These are phyloP conservation scores for Jasminum sambac DNA, from an alignment of 257 asterid species.

Conservation along the genomic window DNA sequence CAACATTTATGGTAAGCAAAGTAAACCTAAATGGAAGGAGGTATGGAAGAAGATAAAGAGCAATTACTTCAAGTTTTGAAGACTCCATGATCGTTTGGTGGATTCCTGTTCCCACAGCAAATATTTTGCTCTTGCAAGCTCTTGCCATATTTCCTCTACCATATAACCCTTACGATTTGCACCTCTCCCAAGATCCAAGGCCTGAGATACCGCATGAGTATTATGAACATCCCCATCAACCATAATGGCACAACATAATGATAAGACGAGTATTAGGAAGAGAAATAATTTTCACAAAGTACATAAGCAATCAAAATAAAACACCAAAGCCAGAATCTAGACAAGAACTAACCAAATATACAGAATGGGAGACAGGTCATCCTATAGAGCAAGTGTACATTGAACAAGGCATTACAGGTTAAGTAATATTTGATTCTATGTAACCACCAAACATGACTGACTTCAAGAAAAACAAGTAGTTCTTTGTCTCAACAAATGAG, in stretches of 20 bases:
- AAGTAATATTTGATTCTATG: background rate
- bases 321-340: conserved; percentile 8
- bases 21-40: background rate
- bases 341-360: conserved; percentile 5
- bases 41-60: background rate
- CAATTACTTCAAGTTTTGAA: conserved; percentile 64
- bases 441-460: background rate
- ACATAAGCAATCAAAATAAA: background rate
- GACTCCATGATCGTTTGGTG: conserved; percentile 66
- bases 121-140: conserved; percentile 85
- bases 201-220: conserved; percentile 40
- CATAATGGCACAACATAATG: conserved; percentile 9
- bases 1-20: conserved; percentile 4
- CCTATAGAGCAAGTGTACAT: background rate
- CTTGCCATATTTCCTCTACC: conserved; percentile 97
- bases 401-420: background rate
- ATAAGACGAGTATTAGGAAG: background rate
- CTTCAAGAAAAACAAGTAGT: background rate
- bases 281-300: background rate
- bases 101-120: conserved; percentile 77
- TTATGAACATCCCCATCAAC: conserved; percentile 1
- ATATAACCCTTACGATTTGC: conserved; percentile 66
- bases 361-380: background rate
- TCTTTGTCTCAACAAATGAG: background rate
- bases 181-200: conserved; percentile 79